phyloP scores from a whole-genome alignment of 129 eudicot species.

The Flaveria brownii region DNA sequence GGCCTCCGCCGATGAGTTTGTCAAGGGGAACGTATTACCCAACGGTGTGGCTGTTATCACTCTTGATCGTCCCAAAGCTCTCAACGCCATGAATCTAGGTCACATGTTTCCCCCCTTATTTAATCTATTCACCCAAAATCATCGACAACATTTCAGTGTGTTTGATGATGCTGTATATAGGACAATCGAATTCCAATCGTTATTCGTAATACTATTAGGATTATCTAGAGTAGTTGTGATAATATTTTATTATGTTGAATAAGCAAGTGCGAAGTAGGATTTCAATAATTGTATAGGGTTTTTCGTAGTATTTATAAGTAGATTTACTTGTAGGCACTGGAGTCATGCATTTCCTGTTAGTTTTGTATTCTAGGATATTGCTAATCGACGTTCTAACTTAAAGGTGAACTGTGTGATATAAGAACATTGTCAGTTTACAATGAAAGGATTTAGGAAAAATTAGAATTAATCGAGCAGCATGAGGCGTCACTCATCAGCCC shows the following conservation, averaged over 20 bases:
- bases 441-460: not conserved
- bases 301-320: not conserved
- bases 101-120: not conserved
- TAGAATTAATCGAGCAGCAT: slow-evolving; percentile 9
- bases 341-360: not conserved
- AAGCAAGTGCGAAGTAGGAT: not conserved
- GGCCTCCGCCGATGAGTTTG: slow-evolving; percentile 51
- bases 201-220: not conserved
- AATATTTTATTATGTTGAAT: not conserved
- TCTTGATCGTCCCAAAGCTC: slow-evolving; percentile 97
- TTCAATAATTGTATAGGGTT: not conserved
- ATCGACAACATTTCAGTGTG: not conserved
- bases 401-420: not conserved
- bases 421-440: not conserved
- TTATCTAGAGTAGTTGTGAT: not conserved
- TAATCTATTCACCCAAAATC: not conserved
- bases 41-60: slow-evolving; percentile 94
- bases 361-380: not conserved
- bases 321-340: not conserved
- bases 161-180: not conserved
- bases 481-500: not conserved
- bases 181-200: not conserved
- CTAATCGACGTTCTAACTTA: not conserved
- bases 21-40: slow-evolving; percentile 64
- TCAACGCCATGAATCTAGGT: slow-evolving; percentile 98